Percentiles rank a stretch among this genome's conserved stretches.
These are phyloP conservation scores for Fraxinus angustifolia DNA, from an alignment of 305 asterid genomes.

Conservation along the genomic window DNA sequence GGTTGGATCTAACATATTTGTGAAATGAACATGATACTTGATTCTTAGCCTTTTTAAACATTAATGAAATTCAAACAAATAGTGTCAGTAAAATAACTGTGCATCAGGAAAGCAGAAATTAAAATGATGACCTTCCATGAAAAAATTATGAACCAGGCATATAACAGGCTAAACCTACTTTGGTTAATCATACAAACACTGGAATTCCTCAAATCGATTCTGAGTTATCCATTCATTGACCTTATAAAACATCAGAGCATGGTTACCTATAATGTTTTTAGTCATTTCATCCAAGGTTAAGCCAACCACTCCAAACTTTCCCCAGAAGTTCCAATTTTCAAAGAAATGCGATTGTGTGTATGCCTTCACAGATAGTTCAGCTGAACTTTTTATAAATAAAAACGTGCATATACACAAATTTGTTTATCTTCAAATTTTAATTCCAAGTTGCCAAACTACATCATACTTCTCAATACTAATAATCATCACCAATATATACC, in stretches of 20 bases:
- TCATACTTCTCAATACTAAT: not conserved
- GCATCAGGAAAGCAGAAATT: not conserved
- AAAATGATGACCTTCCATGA: not conserved
- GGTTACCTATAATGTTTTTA: not conserved
- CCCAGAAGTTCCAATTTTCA: not conserved
- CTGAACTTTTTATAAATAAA: not conserved
- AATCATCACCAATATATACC: not conserved
- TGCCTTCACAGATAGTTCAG: not conserved
- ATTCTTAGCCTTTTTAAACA: not conserved
- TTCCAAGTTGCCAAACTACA: not conserved
- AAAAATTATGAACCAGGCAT: not conserved
- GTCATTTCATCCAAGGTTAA: not conserved
- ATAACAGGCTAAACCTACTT: not conserved
- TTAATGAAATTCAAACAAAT: not conserved
- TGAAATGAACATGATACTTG: not conserved
- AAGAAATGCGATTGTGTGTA: not conserved
- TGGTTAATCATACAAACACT: not conserved
- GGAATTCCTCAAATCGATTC: not conserved
- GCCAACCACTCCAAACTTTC: not conserved
- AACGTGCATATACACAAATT: not conserved
- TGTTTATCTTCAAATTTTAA: not conserved
- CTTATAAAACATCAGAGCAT: not conserved
- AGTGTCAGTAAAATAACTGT: not conserved
- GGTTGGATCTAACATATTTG: not conserved
- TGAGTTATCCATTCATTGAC: not conserved